Evolutionary conservation across 805 yeast genomes (phyloP).

Genomic region (Ogataea wickerhamii): DNA sequence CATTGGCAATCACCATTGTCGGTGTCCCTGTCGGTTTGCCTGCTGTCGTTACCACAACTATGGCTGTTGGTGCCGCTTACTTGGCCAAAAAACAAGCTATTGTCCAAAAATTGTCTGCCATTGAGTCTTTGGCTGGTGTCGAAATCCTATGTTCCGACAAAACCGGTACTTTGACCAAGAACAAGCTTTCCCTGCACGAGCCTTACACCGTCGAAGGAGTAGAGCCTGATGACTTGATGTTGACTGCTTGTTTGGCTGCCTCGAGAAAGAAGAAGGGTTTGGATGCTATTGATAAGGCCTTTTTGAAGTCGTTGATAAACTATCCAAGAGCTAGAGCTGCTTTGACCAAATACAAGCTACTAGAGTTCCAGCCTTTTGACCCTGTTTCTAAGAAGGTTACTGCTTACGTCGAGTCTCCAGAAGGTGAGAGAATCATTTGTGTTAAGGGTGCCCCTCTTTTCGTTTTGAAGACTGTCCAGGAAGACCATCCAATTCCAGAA

Average conservation of each 20-base stretch:
- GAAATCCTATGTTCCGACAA: constrained; percentile 97
- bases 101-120: constrained; percentile 94
- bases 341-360: constrained; percentile 87
- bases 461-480: constrained; percentile 94
- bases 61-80: constrained; percentile 99
- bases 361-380: constrained; percentile 96
- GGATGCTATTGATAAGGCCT: constrained; percentile 96
- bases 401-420: constrained; percentile 93
- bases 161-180: constrained; percentile 97
- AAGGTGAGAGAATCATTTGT: constrained; percentile 91
- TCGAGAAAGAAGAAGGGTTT: constrained; percentile 97
- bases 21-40: constrained; percentile 99
- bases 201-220: constrained; percentile 98
- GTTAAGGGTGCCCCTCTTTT: constrained; percentile 98
- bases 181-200: constrained; percentile 92
- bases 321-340: constrained; percentile 94
- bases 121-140: constrained; percentile 96
- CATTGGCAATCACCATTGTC: constrained; percentile 91
- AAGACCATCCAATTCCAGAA: constrained; percentile 94
- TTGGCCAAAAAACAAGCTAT: constrained; percentile 95
- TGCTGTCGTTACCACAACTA: constrained; percentile 96
- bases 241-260: constrained; percentile 97
- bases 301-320: constrained; percentile 80
- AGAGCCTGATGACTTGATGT: constrained; percentile 91
- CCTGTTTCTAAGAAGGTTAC: constrained; percentile 97